Conservation (phyloP, 768 basidiomycete species). For the Neoboletus brunneissimus region DNA sequence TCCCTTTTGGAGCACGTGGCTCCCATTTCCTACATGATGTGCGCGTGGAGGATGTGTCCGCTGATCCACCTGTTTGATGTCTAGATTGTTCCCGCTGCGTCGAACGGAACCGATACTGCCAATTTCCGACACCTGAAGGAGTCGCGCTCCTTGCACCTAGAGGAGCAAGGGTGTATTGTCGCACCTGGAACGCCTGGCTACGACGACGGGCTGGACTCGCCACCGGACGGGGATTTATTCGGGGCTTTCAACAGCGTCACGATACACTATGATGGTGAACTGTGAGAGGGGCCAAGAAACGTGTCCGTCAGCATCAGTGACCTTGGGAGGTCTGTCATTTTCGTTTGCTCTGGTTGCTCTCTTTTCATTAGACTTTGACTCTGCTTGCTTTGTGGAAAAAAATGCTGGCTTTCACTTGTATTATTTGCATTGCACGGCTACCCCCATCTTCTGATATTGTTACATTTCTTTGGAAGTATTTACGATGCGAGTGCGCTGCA, state of each 20-base stretch:
- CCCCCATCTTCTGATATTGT: slow-evolving; percentile 13
- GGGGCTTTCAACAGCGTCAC: slow-evolving; percentile 90
- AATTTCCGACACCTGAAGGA: slow-evolving; percentile 92
- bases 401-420: slow-evolving; percentile 30
- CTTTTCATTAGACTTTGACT: slow-evolving; percentile 19
- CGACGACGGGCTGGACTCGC: slow-evolving; percentile 44
- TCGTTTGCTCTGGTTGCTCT: slow-evolving; percentile 1
- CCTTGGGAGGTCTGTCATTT: slow-evolving; percentile 17
- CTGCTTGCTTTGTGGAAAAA: slow-evolving; percentile 23
- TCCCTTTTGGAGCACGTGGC: slow-evolving; percentile 10
- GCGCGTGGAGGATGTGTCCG: slow-evolving; percentile 16
- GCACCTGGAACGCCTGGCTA: slow-evolving; percentile 40
- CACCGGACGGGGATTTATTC: slow-evolving; percentile 66
- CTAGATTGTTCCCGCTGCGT: slow-evolving; percentile 75
- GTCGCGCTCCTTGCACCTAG: slow-evolving; percentile 87
- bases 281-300: slow-evolving; percentile 12
- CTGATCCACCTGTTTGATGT: slow-evolving; percentile 25
- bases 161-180: slow-evolving; percentile 49
- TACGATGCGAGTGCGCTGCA: slow-evolving; percentile 18
- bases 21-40: slow-evolving; percentile 8
- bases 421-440: slow-evolving; percentile 32
- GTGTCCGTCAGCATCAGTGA: not conserved
- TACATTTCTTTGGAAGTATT: slow-evolving; percentile 25
- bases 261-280: slow-evolving; percentile 76
- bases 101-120: slow-evolving; percentile 77